phyloP scores from a whole-genome alignment of 2,329 filamentous ascomycete genomes.

The Lasiodiplodia hormozganensis region DNA sequence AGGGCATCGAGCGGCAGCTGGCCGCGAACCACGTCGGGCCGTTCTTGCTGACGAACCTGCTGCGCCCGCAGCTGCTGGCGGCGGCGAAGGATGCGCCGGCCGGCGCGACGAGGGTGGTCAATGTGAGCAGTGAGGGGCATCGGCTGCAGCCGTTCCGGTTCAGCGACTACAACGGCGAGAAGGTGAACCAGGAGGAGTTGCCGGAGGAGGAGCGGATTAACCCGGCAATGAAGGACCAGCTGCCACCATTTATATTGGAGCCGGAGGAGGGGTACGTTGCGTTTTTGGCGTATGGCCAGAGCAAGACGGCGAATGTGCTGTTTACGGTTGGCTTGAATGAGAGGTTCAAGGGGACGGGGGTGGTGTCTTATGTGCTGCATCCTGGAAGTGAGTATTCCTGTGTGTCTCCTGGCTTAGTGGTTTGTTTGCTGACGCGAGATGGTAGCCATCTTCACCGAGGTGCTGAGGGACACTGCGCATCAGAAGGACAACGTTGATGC shows the following conservation, averaged over 20 bases:
- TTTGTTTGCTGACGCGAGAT: not conserved
- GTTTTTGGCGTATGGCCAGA: conserved; percentile 34
- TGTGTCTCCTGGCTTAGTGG: not conserved
- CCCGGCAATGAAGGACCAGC: not conserved
- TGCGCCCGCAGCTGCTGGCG: conserved; percentile 49
- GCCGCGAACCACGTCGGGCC: conserved; percentile 56
- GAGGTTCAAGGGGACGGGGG: conserved; percentile 35
- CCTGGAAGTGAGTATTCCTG: conserved; percentile 35
- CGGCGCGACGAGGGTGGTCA: conserved; percentile 38
- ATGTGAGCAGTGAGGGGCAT: conserved; percentile 37
- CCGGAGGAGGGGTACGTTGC: conserved; percentile 20
- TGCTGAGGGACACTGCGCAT: not conserved
- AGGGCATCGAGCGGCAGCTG: conserved; percentile 55
- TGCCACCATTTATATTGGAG: not conserved
- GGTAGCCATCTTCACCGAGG: not conserved
- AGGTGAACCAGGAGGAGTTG: not conserved
- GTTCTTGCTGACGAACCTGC: conserved; percentile 52
- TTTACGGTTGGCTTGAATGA: conserved; percentile 37
- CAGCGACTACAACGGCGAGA: conserved; percentile 30
- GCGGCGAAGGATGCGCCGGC: conserved; percentile 34
- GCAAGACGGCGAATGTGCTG: conserved; percentile 39
- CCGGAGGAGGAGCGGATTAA: not conserved
- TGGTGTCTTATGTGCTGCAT: conserved; percentile 41
- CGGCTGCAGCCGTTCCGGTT: conserved; percentile 31
- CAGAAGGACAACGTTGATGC: not conserved